phyloP scores from a whole-genome alignment of 2,329 filamentous ascomycete species.

The Cytospora chrysosperma region DNA sequence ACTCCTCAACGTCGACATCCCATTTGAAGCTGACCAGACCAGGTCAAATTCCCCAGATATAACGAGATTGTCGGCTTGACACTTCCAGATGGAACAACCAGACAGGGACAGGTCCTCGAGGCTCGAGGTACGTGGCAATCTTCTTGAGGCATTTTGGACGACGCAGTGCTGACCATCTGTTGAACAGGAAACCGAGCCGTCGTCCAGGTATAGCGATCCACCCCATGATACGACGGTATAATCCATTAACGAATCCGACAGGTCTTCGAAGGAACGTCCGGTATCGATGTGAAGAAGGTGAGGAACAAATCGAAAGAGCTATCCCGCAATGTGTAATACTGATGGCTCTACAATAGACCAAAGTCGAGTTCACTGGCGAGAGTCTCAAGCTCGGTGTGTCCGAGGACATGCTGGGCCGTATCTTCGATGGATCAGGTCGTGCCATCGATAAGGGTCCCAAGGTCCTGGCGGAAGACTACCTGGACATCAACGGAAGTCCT shows the following conservation, averaged over 20 bases:
- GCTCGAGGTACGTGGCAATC: slow-evolving; percentile 71
- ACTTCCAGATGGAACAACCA: slow-evolving; percentile 88
- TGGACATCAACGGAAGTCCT: slow-evolving; percentile 98
- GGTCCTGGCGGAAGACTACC: slow-evolving; percentile 94
- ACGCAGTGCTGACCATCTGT: slow-evolving; percentile 6
- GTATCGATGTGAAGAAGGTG: slow-evolving; percentile 99
- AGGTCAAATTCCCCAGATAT: slow-evolving; percentile 97
- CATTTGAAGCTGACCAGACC: slow-evolving; percentile 29
- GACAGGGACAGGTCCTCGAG: slow-evolving; percentile 94
- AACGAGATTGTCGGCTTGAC: slow-evolving; percentile 98
- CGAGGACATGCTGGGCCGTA: slow-evolving; percentile 98
- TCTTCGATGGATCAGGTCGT: slow-evolving; percentile 96
- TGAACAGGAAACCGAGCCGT: slow-evolving; percentile 80
- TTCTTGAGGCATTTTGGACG: slow-evolving; percentile 20
- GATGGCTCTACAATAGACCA: slow-evolving; percentile 61
- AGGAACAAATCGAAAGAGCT: slow-evolving; percentile 24
- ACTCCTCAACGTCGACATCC: slow-evolving; percentile 23
- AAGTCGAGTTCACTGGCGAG: slow-evolving; percentile 95
- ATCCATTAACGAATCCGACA: slow-evolving; percentile 43
- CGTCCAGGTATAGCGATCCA: slow-evolving; percentile 69
- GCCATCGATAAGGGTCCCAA: slow-evolving; percentile 99
- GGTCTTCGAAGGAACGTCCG: slow-evolving; percentile 96
- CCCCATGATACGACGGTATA: slow-evolving; percentile 8
- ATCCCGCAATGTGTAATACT: slow-evolving; percentile 2
- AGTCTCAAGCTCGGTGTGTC: slow-evolving; percentile 98